Conservation (phyloP, 768 basidiomycete genomes). For the Thelephora ganbajun region DNA sequence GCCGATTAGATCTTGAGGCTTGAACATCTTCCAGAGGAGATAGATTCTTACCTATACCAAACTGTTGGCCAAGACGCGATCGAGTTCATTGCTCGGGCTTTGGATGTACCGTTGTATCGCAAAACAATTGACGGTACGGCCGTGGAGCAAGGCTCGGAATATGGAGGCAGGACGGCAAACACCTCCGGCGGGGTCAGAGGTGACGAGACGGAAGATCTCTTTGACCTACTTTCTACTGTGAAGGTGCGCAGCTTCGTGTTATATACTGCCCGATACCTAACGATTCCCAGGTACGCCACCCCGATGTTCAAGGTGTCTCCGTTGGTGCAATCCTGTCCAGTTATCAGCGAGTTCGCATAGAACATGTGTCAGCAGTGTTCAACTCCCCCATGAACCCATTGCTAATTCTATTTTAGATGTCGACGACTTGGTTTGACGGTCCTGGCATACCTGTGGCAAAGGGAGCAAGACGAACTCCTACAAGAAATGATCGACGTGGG, state of each 20-base stretch:
- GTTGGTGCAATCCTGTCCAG: constrained; percentile 96
- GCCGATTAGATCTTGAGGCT: constrained; percentile 9
- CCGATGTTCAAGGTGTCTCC: constrained; percentile 75
- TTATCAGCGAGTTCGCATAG: constrained; percentile 92
- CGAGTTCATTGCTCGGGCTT: constrained; percentile 68
- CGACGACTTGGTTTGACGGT: constrained; percentile 66
- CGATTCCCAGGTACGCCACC: constrained; percentile 46
- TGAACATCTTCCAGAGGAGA: constrained; percentile 56
- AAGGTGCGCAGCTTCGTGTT: constrained; percentile 43
- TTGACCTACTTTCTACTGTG: constrained; percentile 53
- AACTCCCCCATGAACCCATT: constrained; percentile 2
- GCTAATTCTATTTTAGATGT: constrained; percentile 36
- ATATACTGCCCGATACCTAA: constrained; percentile 1
- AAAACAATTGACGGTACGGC: constrained; percentile 71
- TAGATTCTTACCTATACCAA: constrained; percentile 97
- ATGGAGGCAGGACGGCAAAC: constrained; percentile 51
- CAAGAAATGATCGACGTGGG: constrained; percentile 74
- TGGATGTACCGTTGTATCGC: constrained; percentile 78
- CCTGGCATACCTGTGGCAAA: constrained; percentile 87
- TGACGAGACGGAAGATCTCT: constrained; percentile 95
- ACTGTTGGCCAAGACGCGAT: constrained; percentile 97
- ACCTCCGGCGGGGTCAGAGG: constrained; percentile 41
- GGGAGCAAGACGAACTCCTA: constrained; percentile 76
- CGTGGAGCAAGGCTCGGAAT: constrained; percentile 71
- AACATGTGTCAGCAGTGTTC: constrained; percentile 71